Evolutionary conservation across 768 basidiomycete genomes (phyloP).

Genomic region (Phylloporus scabripes): DNA sequence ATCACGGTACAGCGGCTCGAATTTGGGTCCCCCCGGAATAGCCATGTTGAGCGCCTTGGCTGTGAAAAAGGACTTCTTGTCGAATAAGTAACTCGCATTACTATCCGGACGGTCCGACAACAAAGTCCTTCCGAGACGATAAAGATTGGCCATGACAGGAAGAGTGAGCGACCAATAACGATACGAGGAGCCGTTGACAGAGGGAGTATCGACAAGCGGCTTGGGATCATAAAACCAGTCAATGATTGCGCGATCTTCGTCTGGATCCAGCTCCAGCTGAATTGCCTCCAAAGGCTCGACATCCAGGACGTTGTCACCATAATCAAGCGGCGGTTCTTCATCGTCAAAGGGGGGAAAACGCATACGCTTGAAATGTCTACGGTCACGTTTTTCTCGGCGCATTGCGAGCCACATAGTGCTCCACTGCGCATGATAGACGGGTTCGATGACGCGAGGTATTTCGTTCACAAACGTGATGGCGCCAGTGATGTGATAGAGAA

Average conservation of each 20-base stretch:
- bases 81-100: conserved; percentile 91
- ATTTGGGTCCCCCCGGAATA: conserved; percentile 97
- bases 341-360: conserved; percentile 99
- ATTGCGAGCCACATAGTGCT: conserved; percentile 99
- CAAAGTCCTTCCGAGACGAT: conserved; percentile 90
- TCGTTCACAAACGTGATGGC: conserved; percentile 99
- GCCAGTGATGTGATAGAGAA: conserved; percentile 97
- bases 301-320: conserved; percentile 97
- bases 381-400: conserved; percentile 97
- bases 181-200: conserved; percentile 92
- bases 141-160: conserved; percentile 95
- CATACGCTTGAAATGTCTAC: conserved; percentile 99
- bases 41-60: conserved; percentile 97
- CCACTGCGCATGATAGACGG: conserved; percentile 99
- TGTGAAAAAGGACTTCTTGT: conserved; percentile 97
- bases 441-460: conserved; percentile 93
- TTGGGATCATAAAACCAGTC: conserved; percentile 99
- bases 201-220: conserved; percentile 83
- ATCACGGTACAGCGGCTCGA: conserved; percentile 94
- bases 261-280: conserved; percentile 88
- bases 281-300: conserved; percentile 98
- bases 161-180: conserved; percentile 88
- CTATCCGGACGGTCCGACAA: conserved; percentile 89
- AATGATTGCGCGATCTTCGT: conserved; percentile 85
- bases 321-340: conserved; percentile 97